A percentile compares a stretch with the other conserved stretches of the same genome.
Evolutionary conservation across 1,139 yeast species (phyloP).

Genomic region (Magnusiomyces suaveolens): DNA sequence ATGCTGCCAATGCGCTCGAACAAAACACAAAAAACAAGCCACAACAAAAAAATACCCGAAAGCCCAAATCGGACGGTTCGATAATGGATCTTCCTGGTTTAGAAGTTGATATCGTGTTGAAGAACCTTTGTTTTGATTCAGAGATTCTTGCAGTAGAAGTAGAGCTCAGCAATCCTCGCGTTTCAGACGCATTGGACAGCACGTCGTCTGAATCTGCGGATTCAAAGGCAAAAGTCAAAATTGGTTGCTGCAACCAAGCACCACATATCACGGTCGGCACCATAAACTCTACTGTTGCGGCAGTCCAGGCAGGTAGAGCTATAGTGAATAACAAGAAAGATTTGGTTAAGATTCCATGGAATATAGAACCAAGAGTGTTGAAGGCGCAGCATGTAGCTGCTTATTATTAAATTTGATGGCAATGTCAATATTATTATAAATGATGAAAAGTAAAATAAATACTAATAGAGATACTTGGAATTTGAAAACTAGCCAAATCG

Average conservation of each 20-base stretch:
- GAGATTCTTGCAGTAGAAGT: constrained; percentile 52
- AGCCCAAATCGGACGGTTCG: background rate
- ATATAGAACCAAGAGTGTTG: constrained; percentile 12
- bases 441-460: too few species aligned
- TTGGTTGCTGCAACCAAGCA: constrained; percentile 5
- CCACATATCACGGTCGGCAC: constrained; percentile 15
- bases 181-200: too few species aligned
- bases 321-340: background rate
- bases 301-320: constrained; percentile 9
- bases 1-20: background rate
- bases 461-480: too few species aligned
- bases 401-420: constrained; percentile 4
- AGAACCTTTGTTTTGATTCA: constrained; percentile 42
- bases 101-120: constrained; percentile 36
- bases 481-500: too few species aligned
- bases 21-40: background rate
- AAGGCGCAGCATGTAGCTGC: constrained; percentile 1
- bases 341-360: constrained; percentile 10
- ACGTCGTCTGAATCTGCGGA: too few species aligned
- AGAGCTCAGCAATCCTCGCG: too few species aligned
- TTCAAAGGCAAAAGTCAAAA: background rate
- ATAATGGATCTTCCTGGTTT: background rate
- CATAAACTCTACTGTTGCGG: constrained; percentile 5
- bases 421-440: too few species aligned
- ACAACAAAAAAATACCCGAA: background rate